Conservation (phyloP, 495 filamentous ascomycete genomes). For the Penicillium tannophilum region DNA sequence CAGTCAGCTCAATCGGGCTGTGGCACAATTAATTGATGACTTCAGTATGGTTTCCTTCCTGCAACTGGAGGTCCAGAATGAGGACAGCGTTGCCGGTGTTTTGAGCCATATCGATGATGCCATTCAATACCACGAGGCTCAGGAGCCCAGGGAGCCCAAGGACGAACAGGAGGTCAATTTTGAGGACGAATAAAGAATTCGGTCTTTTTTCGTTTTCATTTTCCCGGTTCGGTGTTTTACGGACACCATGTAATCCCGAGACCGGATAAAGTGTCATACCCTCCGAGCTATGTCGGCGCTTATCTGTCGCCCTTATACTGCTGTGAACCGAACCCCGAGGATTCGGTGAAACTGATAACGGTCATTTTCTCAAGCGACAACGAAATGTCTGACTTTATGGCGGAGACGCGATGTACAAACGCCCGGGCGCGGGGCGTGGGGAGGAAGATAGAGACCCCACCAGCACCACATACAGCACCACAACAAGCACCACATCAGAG, state of each 20-base stretch:
- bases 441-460: background rate
- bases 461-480: constrained; percentile 5
- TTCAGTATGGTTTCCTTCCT: constrained; percentile 98
- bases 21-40: constrained; percentile 87
- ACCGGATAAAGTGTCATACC: background rate
- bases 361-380: background rate
- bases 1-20: constrained; percentile 76
- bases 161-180: constrained; percentile 75
- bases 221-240: constrained; percentile 1
- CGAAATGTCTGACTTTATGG: background rate
- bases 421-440: constrained; percentile 1
- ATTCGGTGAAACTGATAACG: background rate
- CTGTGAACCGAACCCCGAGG: background rate
- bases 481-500: background rate
- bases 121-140: constrained; percentile 94
- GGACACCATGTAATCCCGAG: background rate
- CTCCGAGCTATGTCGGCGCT: background rate
- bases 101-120: constrained; percentile 96
- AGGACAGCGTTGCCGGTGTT: constrained; percentile 89
- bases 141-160: constrained; percentile 85
- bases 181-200: constrained; percentile 44
- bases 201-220: background rate
- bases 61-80: constrained; percentile 84
- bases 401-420: background rate
- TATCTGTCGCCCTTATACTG: background rate